Base-by-base conservation (phyloP, 176 grass and related monocot genomes). In the Typha latifolia region DNA sequence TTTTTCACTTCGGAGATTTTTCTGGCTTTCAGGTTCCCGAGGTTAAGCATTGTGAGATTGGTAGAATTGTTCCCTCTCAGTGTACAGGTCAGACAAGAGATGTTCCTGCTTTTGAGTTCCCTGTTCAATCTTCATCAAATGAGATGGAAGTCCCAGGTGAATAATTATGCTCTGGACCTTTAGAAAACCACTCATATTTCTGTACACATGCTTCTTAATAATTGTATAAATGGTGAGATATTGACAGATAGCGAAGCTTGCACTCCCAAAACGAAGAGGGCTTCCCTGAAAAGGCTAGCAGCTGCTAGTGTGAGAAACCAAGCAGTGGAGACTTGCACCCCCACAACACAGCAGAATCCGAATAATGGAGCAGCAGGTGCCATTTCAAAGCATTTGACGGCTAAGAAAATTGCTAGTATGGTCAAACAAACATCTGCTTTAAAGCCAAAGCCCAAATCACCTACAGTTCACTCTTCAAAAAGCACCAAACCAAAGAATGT, bases 91-190 rank as follows among this genome's bases (percentile, higher is more conserved):
- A 52, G 73, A 68, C 37, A 47, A 48, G 74, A 13, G 82, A 79
- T 73, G 76, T 15, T 14, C 69, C 12, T 29, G 62, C 78, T 50
- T 83, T 86, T 7, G 79, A 94, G 89, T 81, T 83, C 14, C 47
- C 72, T 74, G 16, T 75, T 70, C 66, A 64, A 74, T n/a, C 53
- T 59, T 59, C 57, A 49, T 55, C 43, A 57, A 68, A 66, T 64
- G 62, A 49, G 66, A n/a, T 59, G 14, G 34, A 26, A 56, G 15
- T 55, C 13, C 15, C 61, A 69, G 67, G 82, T 84, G 47, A 69
- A 18, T 51, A 69, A 59, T 61, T 62, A 29, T 68, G 22, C 26
- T 68, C 64, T 32, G 13, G 53, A 32, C 32, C 62, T 48, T 48
- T 26, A 48, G 13, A 31, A 14, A 57, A 9, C 53, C 20, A 19